Evolutionary conservation across 768 basidiomycete genomes (phyloP), one percentile per base, ranked within the genome.

Genomic region (Tulasnella sp.): DNA sequence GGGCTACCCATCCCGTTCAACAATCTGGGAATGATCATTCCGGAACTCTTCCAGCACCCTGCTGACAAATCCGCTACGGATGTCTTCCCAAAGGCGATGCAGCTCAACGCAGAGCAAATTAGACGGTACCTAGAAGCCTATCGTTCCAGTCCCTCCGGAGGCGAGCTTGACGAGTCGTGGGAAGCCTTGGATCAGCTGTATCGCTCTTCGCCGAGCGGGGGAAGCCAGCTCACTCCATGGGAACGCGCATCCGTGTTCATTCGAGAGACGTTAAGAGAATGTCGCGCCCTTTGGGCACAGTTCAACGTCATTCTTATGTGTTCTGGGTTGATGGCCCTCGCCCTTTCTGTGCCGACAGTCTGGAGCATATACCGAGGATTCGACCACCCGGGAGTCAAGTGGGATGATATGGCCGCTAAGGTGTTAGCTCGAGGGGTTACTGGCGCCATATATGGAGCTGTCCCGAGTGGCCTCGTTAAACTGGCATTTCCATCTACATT

Each of bases 1-100:
- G 94, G 96, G 12, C 73, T 96, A 2, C 90, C 93, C 0, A 86
- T 99, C 37, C 96, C 96, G 0, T 97, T 84, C 72, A 96, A 93
- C 69, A 97, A 93, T 63, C 82, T 99, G 8, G 96, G 96, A 0
- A 80, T 75, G 4, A 71, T 96, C 59, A 88, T 99, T 29, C 94
- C 96, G 0, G 94, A 98, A 65, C 70, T 94, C 8, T 97, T 99
- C 69, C 78, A 78, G 72, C 75, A 77, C 46, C 73, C 74, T 48
- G 60, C 29, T 6, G 7, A 51, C 5, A 14, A 25, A 14, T n/a
- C 59, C 6, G 39, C 32, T 0, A 29, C 57, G 1, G n/a, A 32
- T 0, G 45, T n/a, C 19, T 17, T 6, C 25, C 35, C 51, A 2
- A 71, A 70, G 4, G 92, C 90, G 0, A 74, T 91, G 11, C 67